Base-by-base conservation (phyloP, 805 yeast species). In the Teunomyces cretensis region DNA sequence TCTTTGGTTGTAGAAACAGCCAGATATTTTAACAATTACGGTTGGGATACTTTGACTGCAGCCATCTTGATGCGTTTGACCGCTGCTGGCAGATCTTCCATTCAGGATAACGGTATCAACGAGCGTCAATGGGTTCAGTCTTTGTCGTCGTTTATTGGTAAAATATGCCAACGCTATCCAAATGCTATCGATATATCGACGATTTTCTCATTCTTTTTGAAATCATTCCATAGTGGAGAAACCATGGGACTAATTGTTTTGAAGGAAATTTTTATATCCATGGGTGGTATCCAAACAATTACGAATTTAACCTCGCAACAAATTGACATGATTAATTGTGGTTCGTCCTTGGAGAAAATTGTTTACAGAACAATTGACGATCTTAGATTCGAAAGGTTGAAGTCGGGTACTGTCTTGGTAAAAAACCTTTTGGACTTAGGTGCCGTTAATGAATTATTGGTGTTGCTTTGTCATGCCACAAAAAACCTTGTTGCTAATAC, bases 121-220 rank as follows among this genome's bases (percentile, higher is more conserved):
- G 91, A 87, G 46, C 72, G 86, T 19, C 83, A 79, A 53, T 92
- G 98, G 98, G 75, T 90, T 28, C 94, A 86, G 54, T 86, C 96
- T 16, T 70, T 92, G 27, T 78, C 96, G 0, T 70, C 81, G 1
- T 91, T 92, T 58, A 79, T 88, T 42, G 96, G 96, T 0, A 81
- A 84, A 44, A 65, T 90, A 4, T 78, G 88, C 62, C 64, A 77
- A 53, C 61, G 74, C 37, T 72, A 82, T 68, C 69, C 80, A 30
- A 47, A 63, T 50, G 53, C 62, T 2, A 80, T 92, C 67, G 83
- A 84, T 53, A 57, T 87, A 30, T 61, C 69, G 3, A 88, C 92
- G 3, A 65, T 92, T 9, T 58, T 89, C 12, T 65, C 68, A 2
- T 85, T 76, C 56, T 62, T 86, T 6, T 56, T 84, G 33, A 86